Evolutionary conservation across 2,329 filamentous ascomycete genomes (phyloP), one percentile per base, ranked within the genome.

Genomic region (Lecanosticta acicola): DNA sequence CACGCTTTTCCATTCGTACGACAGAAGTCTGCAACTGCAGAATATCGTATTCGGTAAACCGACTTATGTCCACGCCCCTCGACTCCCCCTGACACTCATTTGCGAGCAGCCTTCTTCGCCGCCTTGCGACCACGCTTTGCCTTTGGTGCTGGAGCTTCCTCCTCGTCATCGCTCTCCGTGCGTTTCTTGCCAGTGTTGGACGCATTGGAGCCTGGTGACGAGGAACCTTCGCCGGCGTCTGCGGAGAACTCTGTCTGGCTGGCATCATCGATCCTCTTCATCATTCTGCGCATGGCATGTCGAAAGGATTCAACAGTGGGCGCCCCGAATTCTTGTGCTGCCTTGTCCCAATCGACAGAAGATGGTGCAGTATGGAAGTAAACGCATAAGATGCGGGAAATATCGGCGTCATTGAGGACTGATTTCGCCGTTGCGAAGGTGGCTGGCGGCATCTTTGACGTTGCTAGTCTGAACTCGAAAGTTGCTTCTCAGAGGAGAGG

Each of bases 321-420:
- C 16, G 32, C 32, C 29, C 40, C 40, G 19, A 43, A 43, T 29
- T 43, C 40, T 4, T 36, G 19, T 7, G 40, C 17, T 16, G 40
- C 40, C 24, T 24, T 43, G 9, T 4, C 32, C 40, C 40, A 43
- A 18, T 43, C 32, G 17, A 43, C 17, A 14, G 26, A 16, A n/a
- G 39, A 41, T 9, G 24, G 24, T 2, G 17, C 26, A 17, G 14
- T 34, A 29, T 29, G 32, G 20, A 34, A 19, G 40, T 43, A 43
- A 17, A 43, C n/a, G 32, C 40, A 43, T n/a, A 43, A 9, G 16
- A 44, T 38, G 19, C 42, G 42, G 17, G 36, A n/a, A 16, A 35
- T 44, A 21, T 44, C 33, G n/a, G 19, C 21, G 3, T 19, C 33
- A 14, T 29, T 39, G 26, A 44, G 33, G 10, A 21, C 7, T 7